phyloP scores from a whole-genome alignment of 2,329 filamentous ascomycete species.

The Fusarium duplospermum region DNA sequence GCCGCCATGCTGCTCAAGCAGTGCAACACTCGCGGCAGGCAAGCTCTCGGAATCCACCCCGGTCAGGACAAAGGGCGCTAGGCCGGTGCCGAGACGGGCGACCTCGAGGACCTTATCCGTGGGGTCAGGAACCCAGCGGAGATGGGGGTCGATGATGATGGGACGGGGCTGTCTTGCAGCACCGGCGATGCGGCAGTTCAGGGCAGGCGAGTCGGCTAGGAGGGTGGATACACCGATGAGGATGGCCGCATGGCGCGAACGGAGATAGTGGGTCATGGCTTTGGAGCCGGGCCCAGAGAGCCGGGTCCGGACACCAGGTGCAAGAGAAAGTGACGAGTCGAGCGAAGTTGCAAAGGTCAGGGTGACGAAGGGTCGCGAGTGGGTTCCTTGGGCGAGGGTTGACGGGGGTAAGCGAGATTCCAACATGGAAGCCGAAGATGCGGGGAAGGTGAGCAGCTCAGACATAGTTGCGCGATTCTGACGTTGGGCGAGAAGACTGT shows the following conservation, averaged over 20 bases:
- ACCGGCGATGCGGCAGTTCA: conserved; percentile 82
- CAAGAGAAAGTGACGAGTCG: conserved; percentile 81
- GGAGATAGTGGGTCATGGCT: conserved; percentile 92
- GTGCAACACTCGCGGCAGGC: conserved; percentile 54
- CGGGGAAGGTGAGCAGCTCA: conserved; percentile 49
- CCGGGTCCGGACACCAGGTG: conserved; percentile 82
- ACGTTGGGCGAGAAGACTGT: neutral
- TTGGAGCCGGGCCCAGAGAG: conserved; percentile 88
- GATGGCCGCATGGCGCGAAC: conserved; percentile 85
- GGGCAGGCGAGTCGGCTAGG: conserved; percentile 82
- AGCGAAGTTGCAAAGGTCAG: conserved; percentile 93
- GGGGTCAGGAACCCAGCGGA: conserved; percentile 74
- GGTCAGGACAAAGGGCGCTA: conserved; percentile 79
- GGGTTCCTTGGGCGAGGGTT: neutral
- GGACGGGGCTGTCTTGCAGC: conserved; percentile 79
- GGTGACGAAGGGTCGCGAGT: conserved; percentile 68
- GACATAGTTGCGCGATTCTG: conserved; percentile 43
- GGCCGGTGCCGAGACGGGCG: conserved; percentile 72
- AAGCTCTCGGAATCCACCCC: conserved; percentile 56
- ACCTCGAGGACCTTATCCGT: conserved; percentile 75
- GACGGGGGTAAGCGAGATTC: conserved; percentile 49
- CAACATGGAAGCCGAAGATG: conserved; percentile 47
- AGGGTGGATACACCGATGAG: conserved; percentile 87
- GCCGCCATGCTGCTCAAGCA: conserved; percentile 64
- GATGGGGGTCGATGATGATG: conserved; percentile 81